Evolutionary conservation across 2,329 filamentous ascomycete species (phyloP), one percentile per base, ranked within the genome.

Genomic region (Simplicillium aogashimaense): DNA sequence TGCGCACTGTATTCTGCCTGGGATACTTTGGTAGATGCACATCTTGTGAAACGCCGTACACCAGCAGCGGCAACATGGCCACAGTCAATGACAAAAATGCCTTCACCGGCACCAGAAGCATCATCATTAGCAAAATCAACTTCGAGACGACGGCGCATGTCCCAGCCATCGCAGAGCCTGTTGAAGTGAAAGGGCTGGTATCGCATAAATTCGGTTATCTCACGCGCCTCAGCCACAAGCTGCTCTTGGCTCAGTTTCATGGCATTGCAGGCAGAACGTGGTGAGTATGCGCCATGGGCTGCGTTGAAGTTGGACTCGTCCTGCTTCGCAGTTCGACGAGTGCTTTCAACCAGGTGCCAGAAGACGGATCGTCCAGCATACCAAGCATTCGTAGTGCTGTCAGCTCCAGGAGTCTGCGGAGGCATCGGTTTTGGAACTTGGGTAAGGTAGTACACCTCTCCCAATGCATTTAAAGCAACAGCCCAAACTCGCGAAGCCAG

Each of bases 381-480:
- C 90, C 90, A 95, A 12, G 87, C 85, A 45, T 79, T 65, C 45
- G 74, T 77, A 44, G 82, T 75, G 13, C 71, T 54, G 41, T 83
- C 72, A 29, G 81, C 68, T 3, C 63, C 57, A 46, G 64, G 70
- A 29, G 60, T 59, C 41, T 70, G 69, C 28, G 68, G 65, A 4
- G 67, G 50, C 7, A 74, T 66, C 15, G 72, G 65, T 29, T 70
- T 69, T 0, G 86, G 87, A 7, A 81, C 70, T 37, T 86, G 79
- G 2, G 76, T 83, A 2, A 97, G 67, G 50, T 90, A 95, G 58
- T 83, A 97, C 0, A 95, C 68, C 58, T 98, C 92, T 2, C 92
- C 92, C 8, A 98, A 68, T 0, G 92, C 90, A 56, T 98, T 98
- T 39, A 98, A 63, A n/a, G 79, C 86, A 33, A 90, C 82, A n/a